Evolutionary conservation across 192 early-diverging fungal species (phyloP).

Genomic region (Linnemannia elongata): DNA sequence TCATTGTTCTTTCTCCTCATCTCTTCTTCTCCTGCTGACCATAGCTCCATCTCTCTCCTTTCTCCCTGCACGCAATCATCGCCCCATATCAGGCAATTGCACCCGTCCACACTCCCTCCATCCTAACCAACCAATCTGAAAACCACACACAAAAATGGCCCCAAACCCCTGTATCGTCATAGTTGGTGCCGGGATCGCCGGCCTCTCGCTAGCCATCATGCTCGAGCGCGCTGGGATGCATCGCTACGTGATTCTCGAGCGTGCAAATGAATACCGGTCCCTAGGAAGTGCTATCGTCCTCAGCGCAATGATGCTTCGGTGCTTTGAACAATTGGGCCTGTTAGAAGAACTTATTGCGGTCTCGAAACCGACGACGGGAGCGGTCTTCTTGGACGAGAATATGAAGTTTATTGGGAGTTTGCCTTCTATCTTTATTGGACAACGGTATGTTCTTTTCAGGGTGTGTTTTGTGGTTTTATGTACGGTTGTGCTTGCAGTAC

Average conservation of each 20-base stretch:
- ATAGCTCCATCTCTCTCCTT: not conserved
- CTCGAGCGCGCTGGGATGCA: slow-evolving; percentile 39
- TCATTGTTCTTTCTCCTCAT: slow-evolving; percentile 29
- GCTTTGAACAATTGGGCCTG: slow-evolving; percentile 39
- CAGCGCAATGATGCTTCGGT: slow-evolving; percentile 32
- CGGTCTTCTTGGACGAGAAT: slow-evolving; percentile 32
- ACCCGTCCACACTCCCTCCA: not conserved
- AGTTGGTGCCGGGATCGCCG: slow-evolving; percentile 39
- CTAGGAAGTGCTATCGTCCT: slow-evolving; percentile 20
- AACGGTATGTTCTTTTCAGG: slow-evolving; percentile 18
- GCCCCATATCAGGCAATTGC: not conserved
- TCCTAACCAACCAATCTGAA: not conserved
- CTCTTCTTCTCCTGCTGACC: not conserved
- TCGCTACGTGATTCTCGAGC: slow-evolving; percentile 31
- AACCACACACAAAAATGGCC: slow-evolving; percentile 12
- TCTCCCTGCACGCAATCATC: slow-evolving; percentile 17
- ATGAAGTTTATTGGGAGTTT: slow-evolving; percentile 30
- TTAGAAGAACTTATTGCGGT: slow-evolving; percentile 25
- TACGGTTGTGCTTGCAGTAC: too few species aligned
- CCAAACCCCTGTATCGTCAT: slow-evolving; percentile 36
- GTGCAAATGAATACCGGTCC: not conserved
- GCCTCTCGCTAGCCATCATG: slow-evolving; percentile 31
- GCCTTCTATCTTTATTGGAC: slow-evolving; percentile 25
- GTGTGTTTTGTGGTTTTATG: not conserved
- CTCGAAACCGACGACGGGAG: slow-evolving; percentile 26